Evolutionary conservation across 73 alveolate genomes (phyloP), one percentile per base, ranked within the genome.

Genomic region (Tetrahymena elliotti): DNA sequence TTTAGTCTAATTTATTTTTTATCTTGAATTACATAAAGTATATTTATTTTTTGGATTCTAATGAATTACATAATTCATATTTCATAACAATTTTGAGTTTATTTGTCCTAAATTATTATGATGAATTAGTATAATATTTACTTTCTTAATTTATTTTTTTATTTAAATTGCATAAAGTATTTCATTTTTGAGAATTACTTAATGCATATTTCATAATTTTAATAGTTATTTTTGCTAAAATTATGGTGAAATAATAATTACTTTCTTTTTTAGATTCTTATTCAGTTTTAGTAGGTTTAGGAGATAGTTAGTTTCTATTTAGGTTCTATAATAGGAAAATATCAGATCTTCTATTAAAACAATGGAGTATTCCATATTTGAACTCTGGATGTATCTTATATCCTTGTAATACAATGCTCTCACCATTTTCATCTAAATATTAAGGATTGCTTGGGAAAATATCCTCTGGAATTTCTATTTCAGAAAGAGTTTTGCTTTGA

Each of bases 321-420:
- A 92, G 95, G 4, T 94, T 7, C 0, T 83, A 88, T 27, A 94
- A 33, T 6, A 88, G 41, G 31, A 39, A 94, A 33, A 94, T 92
- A 22, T 83, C 95, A 34, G 94, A 68, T 33, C n/a, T 22, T n/a
- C 96, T 84, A 84, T 94, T 94, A 53, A 94, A 94, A 41, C 96
- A 94, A 83, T 94, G 96, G 20, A 94, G 39, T 47, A 94, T 94
- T 88, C 96, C 96, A 94, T 94, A 94, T 34, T 52, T 94, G n/a
- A 88, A 88, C 47, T 94, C 96, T 34, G 94, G 94, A 34, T 84
- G 82, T 1, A 84, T 52, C 53, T 94, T 36, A 88, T 84, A 94
- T 0, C 93, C 96, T 20, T 93, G 83, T 8, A 94, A 84, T 22
- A 94, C 40, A 6, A 94, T 94, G 15, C 83, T 31, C 47, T 94